Base-by-base conservation (phyloP, 1,139 yeast genomes). In the Candida sp. region DNA sequence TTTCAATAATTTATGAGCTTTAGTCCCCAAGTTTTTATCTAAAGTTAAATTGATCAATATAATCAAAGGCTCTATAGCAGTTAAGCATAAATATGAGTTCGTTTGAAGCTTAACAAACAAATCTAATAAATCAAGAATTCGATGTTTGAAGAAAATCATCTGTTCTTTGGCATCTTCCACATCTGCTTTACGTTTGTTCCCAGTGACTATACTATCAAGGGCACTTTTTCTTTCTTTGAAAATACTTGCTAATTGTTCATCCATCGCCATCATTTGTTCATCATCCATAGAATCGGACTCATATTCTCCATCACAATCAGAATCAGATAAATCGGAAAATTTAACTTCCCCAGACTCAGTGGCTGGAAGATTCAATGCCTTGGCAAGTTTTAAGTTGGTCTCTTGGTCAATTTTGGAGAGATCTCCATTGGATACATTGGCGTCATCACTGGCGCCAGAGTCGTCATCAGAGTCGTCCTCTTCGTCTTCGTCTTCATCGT, bases 211-310 rank as follows among this genome's bases (percentile, higher is more conserved):
- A 30, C 63, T 64, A 9, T 76, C 63, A 43, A 86, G 61, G 0
- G 87, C 84, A 46, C 78, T 80, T 53, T 82, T 81, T 57, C 95
- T 79, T 55, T 90, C 93, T 54, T 85, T 81, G 73, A 93, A 93
- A 45, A 93, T 93, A 44, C 77, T 79, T 0, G 97, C 81, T 30
- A 93, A 70, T 48, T 89, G 95, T 23, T 77, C 89, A 60, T 93
- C 99, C 59, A 93, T 79, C 12, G 93, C 96, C 83, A 91, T 82
- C 99, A 93, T 93, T 61, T 90, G 91, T 53, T 91, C 98, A 61
- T 93, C 99, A 53, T 93, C 95, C 95, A 89, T 87, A 2, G 90
- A 81, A 49, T 87, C 95, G 9, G 86, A 88, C 45, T 81, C 87
- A 41, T 77, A 77, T 11, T 75, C 76, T 12, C 61, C 64, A 41